Evolutionary conservation across 2,329 filamentous ascomycete genomes (phyloP), one percentile per base, ranked within the genome.

Genomic region (Hypoxylon rubiginosum): DNA sequence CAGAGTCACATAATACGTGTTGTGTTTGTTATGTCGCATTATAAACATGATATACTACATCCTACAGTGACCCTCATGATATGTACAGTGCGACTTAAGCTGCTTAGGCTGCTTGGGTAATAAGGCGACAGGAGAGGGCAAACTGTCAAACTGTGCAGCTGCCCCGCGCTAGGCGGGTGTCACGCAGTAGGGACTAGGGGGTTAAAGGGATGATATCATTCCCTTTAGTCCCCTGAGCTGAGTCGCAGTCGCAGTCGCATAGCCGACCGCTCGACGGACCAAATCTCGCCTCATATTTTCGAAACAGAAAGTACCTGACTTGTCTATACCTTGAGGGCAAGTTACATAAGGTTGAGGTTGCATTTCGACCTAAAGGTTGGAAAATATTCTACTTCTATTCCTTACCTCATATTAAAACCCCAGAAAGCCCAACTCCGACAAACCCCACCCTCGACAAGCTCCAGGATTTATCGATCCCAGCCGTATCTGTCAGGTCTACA

Each of bases 201-300:
- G 7, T 5, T 24, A 28, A 15, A 19, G 34, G 50, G 46, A 67
- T 67, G 59, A 67, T 63, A 67, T 67, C 64, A 67, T 63, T 57
- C 21, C 26, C 30, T 13, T 36, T 36, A 36, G 34, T 15, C 13
- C 13, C 3, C 11, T 34, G 30, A 34, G 30, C 30, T 34, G 30
- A 34, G 30, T 34, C 30, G 30, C 4, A 34, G 4, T 30, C 28
- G 28, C n/a, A n/a, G n/a, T n/a, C n/a, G n/a, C n/a, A n/a, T 28
- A 28, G 26, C 26, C 26, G 26, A 28, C n/a, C n/a, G 36, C 4
- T n/a, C 2, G 36, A 39, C 36, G 15, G n/a, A 39, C 36, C n/a
- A 17, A 39, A 39, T 39, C 8, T 39, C 36, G n/a, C 36, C 36
- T 39, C 36, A 39, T 3, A 45, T 45, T 11, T 24, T 24, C n/a